phyloP scores from a whole-genome alignment of 768 basidiomycete genomes.

The Suillus decipiens region DNA sequence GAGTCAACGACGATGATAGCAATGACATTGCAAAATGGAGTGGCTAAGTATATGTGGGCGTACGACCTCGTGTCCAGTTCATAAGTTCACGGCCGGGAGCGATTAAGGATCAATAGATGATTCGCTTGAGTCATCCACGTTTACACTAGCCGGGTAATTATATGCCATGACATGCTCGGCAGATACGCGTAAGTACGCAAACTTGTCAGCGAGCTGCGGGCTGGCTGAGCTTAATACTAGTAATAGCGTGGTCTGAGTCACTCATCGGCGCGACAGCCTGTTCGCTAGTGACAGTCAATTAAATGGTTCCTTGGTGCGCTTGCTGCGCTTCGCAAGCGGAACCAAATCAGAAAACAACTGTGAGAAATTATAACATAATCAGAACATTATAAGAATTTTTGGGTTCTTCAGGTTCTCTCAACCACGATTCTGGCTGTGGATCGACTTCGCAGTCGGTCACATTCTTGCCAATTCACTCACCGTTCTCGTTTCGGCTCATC shows the following conservation, averaged over 20 bases:
- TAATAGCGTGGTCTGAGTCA: too few species aligned
- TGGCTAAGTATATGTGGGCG: neutral
- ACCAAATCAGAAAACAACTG: conserved; percentile 13
- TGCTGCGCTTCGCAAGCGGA: conserved; percentile 9
- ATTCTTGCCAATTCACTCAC: conserved; percentile 36
- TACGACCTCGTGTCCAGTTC: conserved; percentile 1
- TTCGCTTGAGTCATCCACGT: conserved; percentile 6
- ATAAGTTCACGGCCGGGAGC: neutral
- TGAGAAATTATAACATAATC: conserved; percentile 32
- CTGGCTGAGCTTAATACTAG: neutral
- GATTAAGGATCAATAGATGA: neutral
- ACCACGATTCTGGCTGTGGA: conserved; percentile 42
- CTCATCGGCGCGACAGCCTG: too few species aligned
- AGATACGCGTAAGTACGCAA: neutral
- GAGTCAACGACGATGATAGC: neutral
- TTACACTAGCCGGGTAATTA: neutral
- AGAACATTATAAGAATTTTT: conserved; percentile 29
- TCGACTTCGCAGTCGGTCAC: conserved; percentile 50
- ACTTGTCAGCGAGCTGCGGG: neutral
- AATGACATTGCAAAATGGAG: neutral
- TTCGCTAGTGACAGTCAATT: too few species aligned
- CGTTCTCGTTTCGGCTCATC: conserved; percentile 34
- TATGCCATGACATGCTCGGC: neutral
- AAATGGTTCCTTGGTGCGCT: neutral
- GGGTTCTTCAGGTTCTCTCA: conserved; percentile 22